These are phyloP conservation scores for Oldenlandia corymbosa DNA, from an alignment of 257 asterid species.

Conservation along the genomic window DNA sequence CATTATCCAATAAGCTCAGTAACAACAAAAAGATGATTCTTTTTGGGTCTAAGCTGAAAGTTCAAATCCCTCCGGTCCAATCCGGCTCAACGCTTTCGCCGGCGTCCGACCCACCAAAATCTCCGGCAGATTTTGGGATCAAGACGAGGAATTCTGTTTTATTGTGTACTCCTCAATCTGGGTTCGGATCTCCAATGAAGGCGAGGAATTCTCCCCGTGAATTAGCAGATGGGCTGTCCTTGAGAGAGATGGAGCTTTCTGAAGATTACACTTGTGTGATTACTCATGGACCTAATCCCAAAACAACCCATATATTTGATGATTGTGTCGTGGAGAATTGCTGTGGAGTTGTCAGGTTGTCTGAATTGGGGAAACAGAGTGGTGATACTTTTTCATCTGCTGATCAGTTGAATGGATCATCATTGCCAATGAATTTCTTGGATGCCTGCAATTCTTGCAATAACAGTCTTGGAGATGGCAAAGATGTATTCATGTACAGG, in stretches of 20 bases:
- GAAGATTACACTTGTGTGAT: conserved; percentile 94
- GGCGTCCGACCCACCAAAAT: conserved; percentile 36
- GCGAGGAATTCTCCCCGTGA: conserved; percentile 23
- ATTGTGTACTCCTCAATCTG: conserved; percentile 24
- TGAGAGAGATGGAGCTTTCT: conserved; percentile 87
- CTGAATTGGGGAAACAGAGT: conserved; percentile 21
- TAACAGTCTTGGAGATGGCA: conserved; percentile 42
- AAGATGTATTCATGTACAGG: conserved; percentile 74
- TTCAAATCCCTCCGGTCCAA: too few species aligned
- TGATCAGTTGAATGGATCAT: not conserved
- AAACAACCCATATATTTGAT: conserved; percentile 74
- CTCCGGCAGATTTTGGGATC: conserved; percentile 87
- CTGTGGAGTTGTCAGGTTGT: conserved; percentile 21
- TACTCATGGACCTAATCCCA: conserved; percentile 82
- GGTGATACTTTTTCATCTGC: conserved; percentile 17
- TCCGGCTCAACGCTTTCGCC: conserved; percentile 20
- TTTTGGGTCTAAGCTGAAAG: conserved; percentile 74
- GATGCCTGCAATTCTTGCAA: conserved; percentile 55
- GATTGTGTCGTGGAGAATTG: conserved; percentile 66
- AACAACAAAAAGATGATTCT: conserved; percentile 54
- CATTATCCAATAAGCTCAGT: conserved; percentile 29
- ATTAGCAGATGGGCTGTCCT: conserved; percentile 42
- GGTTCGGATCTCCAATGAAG: conserved; percentile 16
- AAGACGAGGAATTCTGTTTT: conserved; percentile 51
- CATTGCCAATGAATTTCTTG: conserved; percentile 36